phyloP scores from a whole-genome alignment of 1,139 yeast genomes.

The Geotrichum carabidarum region DNA sequence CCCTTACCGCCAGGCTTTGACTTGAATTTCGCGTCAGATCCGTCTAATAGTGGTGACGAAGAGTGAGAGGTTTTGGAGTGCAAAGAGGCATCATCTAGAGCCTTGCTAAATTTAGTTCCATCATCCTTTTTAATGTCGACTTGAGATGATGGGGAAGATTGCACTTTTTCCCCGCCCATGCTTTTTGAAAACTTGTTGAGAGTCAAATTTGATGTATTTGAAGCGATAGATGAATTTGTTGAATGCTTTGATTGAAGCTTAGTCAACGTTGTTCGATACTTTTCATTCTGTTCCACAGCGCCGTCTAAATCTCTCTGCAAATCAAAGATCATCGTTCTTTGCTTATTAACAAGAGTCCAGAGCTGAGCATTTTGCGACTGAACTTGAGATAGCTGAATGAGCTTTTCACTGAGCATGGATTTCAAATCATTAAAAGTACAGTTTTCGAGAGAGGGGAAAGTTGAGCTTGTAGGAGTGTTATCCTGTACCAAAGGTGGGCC shows the following conservation, averaged over 20 bases:
- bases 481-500: background rate
- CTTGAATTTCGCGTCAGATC: background rate
- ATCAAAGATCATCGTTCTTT: constrained; percentile 32
- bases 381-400: constrained; percentile 23
- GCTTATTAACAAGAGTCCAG: constrained; percentile 33
- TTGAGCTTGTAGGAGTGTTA: constrained; percentile 6
- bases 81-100: background rate
- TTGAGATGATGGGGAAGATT: background rate
- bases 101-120: background rate
- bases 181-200: background rate
- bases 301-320: constrained; percentile 31
- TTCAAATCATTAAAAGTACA: constrained; percentile 18
- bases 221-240: constrained; percentile 1
- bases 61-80: background rate
- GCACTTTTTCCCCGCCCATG: background rate
- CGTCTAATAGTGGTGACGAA: background rate
- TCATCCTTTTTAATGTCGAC: background rate
- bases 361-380: constrained; percentile 32
- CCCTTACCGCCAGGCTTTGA: too few relatives aligned
- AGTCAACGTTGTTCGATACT: constrained; percentile 13
- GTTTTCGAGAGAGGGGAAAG: constrained; percentile 17
- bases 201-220: background rate
- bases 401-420: constrained; percentile 18
- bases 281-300: constrained; percentile 26
- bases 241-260: constrained; percentile 8